Evolutionary conservation across 2,329 filamentous ascomycete genomes (phyloP).

Genomic region (Fusarium illudens): DNA sequence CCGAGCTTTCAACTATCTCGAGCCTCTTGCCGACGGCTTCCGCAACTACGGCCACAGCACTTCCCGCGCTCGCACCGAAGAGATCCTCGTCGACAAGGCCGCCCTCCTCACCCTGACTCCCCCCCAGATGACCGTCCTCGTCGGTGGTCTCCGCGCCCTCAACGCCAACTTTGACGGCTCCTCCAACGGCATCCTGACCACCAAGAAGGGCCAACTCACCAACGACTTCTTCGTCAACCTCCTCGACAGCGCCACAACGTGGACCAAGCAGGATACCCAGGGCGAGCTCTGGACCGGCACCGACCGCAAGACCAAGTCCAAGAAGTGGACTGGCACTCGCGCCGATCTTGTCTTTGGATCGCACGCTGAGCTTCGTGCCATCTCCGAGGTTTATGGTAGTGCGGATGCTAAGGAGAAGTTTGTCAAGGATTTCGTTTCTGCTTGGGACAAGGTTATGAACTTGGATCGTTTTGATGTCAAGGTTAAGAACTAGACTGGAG

Average conservation of each 20-base stretch:
- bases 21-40: slow-evolving; percentile 79
- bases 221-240: slow-evolving; percentile 88
- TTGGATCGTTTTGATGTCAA: slow-evolving; percentile 72
- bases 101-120: slow-evolving; percentile 74
- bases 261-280: slow-evolving; percentile 58
- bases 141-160: slow-evolving; percentile 76
- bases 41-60: slow-evolving; percentile 77
- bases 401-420: slow-evolving; percentile 70
- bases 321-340: slow-evolving; percentile 76
- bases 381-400: slow-evolving; percentile 74
- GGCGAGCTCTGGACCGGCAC: slow-evolving; percentile 68
- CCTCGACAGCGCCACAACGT: slow-evolving; percentile 71
- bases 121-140: slow-evolving; percentile 74
- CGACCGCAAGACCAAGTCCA: slow-evolving; percentile 70
- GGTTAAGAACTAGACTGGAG: neutral
- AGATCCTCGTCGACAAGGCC: slow-evolving; percentile 76
- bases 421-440: slow-evolving; percentile 73
- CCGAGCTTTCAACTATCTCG: slow-evolving; percentile 69
- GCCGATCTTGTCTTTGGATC: slow-evolving; percentile 76
- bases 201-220: slow-evolving; percentile 71
- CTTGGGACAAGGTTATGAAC: slow-evolving; percentile 80
- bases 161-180: slow-evolving; percentile 78
- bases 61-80: slow-evolving; percentile 69
- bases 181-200: slow-evolving; percentile 72
- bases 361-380: slow-evolving; percentile 76